Evolutionary conservation across 1,284 basidiomycete genomes (phyloP), one percentile per base, ranked within the genome.

Genomic region (Puccinia triticina): DNA sequence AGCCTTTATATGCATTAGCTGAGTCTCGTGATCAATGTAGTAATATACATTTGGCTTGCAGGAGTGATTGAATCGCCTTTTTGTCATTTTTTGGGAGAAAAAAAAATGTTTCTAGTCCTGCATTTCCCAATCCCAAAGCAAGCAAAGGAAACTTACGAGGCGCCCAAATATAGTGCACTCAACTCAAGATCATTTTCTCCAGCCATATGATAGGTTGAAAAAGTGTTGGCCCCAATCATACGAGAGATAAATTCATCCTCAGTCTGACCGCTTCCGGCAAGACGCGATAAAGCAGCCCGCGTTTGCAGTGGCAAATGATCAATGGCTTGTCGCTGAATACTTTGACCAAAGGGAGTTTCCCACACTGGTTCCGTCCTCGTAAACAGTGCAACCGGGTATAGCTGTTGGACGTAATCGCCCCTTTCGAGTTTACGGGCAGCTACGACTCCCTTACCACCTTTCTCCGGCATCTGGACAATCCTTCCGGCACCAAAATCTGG

Each of bases 381-480:
- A 21, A 67, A 53, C 32, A 79, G 29, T 2, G 48, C 12, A 10
- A 59, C 77, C 0, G 77, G n/a, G 21, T 32, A 66, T n/a, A 53
- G 29, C 21, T 16, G 16, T 16, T 32, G 40, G 8, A 79, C 43
- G 26, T 21, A 37, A 8, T 71, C 32, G 1, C 77, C 77, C 4
- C 23, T 43, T 40, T 69, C 29, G 4, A 79, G 46, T 18, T 59
- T 23, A 12, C 40, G 46, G 26, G 34, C 11, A 23, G 77, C 46
- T 18, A 71, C n/a, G 26, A 50, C 50, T 16, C 77, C 77, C 18
- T 16, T 46, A 16, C 77, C 76, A n/a, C 76, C 77, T n/a, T 79
- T 79, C 16, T 71, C 48, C 11, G 64, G 64, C 77, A 79, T 79
- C n/a, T 79, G 34, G 29, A 79, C 66, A 18, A 79, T 50, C 21